Evolutionary conservation across 2,329 filamentous ascomycete genomes (phyloP).

Genomic region (Sclerotiophoma versabilis): DNA sequence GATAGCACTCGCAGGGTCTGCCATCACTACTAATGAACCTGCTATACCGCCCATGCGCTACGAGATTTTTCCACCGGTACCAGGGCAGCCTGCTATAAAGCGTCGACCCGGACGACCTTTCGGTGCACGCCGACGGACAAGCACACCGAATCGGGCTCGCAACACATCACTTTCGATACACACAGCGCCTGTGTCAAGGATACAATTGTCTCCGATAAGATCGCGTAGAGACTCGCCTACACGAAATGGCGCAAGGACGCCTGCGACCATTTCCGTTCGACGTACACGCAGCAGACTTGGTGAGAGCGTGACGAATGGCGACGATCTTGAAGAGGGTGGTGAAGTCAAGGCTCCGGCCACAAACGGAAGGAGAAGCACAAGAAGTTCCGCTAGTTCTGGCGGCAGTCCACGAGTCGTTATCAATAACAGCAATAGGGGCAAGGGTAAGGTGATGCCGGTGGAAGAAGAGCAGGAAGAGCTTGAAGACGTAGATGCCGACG

Average conservation of each 20-base stretch:
- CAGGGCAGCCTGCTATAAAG: slow-evolving; percentile 52
- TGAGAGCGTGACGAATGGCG: slow-evolving; percentile 49
- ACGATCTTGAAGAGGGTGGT: slow-evolving; percentile 41
- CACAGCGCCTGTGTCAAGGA: slow-evolving; percentile 41
- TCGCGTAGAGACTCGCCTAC: slow-evolving; percentile 40
- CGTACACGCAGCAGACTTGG: slow-evolving; percentile 55
- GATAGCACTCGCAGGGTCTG: slow-evolving; percentile 38
- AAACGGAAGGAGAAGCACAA: slow-evolving; percentile 38
- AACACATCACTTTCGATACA: slow-evolving; percentile 37
- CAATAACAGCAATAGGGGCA: slow-evolving; percentile 34
- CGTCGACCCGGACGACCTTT: slow-evolving; percentile 49
- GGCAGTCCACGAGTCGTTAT: slow-evolving; percentile 31
- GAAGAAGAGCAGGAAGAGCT: slow-evolving; percentile 45
- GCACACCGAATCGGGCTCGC: slow-evolving; percentile 42
- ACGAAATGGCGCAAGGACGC: slow-evolving; percentile 42
- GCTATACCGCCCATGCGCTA: slow-evolving; percentile 74
- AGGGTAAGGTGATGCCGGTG: slow-evolving; percentile 33
- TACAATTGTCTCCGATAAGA: slow-evolving; percentile 41
- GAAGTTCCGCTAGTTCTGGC: slow-evolving; percentile 41
- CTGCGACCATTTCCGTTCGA: slow-evolving; percentile 38
- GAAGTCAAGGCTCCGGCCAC: slow-evolving; percentile 35
- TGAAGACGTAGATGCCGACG: slow-evolving; percentile 38
- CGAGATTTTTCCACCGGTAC: slow-evolving; percentile 77
- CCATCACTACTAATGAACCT: slow-evolving; percentile 37
- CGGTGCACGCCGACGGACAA: slow-evolving; percentile 46